Base-by-base conservation (phyloP, 2,329 filamentous ascomycete species). In the Fusarium mexicanum region DNA sequence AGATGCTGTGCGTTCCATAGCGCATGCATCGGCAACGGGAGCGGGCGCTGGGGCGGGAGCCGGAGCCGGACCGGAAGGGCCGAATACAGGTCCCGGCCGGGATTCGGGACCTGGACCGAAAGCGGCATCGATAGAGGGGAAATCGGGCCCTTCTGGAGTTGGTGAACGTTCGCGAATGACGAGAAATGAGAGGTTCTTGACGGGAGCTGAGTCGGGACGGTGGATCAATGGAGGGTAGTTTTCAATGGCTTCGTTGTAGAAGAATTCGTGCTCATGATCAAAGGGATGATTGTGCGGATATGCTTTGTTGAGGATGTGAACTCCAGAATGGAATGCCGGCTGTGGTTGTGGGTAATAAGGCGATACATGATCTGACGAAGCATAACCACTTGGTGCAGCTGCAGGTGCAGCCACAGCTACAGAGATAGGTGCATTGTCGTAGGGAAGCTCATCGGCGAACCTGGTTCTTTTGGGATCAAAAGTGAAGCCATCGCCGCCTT, bases 1-100 rank as follows among this genome's bases (percentile, higher is more conserved):
- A 2, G 86, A 87, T 44, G 83, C 83, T 35, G 87, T 88, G 35
- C 85, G 83, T 73, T 88, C 87, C 83, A 88, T 84, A 35, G 79
- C 71, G 57, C 72, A 77, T 40, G 73, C 61, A 48, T 70, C 68
- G 64, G 74, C 60, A 37, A 61, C 61, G 35, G 62, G 64, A 41
- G 64, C 62, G 18, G 24, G 24, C 3, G 24, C 44, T 18, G 44
- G 44, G 26, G 24, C 12, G 16, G 57, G 67, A 17, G 26, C 64
- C 35, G 46, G 55, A 37, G 48, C 53, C 38, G 65, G 65, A 14
- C 64, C 72, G 59, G 71, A 61, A 40, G 71, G 59, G n/a, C 70
- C 64, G 55, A 72, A 72, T 44, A 64, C 60, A n/a, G 70, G 69
- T 47, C 65, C 67, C 55, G 70, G 67, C 69, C 74, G 63, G 70